Percentiles rank a stretch among this genome's conserved stretches.
These are phyloP conservation scores for Stachybotrys elegans DNA, from an alignment of 2,329 filamentous ascomycete genomes.

Conservation along the genomic window DNA sequence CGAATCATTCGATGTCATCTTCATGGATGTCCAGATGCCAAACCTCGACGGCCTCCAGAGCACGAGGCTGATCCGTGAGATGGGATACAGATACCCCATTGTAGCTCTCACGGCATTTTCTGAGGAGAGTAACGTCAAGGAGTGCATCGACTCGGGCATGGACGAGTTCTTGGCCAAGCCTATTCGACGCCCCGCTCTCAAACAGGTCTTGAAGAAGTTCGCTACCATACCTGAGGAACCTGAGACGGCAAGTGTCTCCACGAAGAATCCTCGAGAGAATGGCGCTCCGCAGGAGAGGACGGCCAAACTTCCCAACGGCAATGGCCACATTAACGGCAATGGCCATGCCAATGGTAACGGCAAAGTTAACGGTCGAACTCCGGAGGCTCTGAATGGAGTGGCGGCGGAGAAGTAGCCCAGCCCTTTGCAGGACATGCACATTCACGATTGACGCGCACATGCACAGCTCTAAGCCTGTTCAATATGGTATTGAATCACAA, in stretches of 20 bases:
- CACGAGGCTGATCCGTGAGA: conserved; percentile 76
- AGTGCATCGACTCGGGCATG: conserved; percentile 87
- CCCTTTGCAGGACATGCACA: too few species aligned
- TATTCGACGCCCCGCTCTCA: conserved; percentile 77
- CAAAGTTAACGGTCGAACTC: too few species aligned
- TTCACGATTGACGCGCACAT: too few species aligned
- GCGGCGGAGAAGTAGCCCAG: neutral
- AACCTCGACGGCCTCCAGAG: conserved; percentile 86
- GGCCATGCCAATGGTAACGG: too few species aligned
- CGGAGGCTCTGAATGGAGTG: neutral
- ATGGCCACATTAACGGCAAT: neutral
- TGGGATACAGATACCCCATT: conserved; percentile 84
- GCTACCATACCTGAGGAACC: conserved; percentile 72
- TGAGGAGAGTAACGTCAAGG: conserved; percentile 82
- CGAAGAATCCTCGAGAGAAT: neutral
- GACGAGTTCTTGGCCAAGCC: conserved; percentile 77
- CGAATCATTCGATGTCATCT: conserved; percentile 76
- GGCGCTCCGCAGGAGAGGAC: too few species aligned
- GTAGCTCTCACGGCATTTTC: conserved; percentile 87
- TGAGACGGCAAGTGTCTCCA: conserved; percentile 13
- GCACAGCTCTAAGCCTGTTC: too few species aligned
- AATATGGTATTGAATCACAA: too few species aligned
- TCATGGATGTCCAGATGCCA: conserved; percentile 97
- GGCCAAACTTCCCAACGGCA: too few species aligned
- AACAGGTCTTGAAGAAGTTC: conserved; percentile 80